Conservation (phyloP, 805 yeast genomes). For the Lachancea sp. region DNA sequence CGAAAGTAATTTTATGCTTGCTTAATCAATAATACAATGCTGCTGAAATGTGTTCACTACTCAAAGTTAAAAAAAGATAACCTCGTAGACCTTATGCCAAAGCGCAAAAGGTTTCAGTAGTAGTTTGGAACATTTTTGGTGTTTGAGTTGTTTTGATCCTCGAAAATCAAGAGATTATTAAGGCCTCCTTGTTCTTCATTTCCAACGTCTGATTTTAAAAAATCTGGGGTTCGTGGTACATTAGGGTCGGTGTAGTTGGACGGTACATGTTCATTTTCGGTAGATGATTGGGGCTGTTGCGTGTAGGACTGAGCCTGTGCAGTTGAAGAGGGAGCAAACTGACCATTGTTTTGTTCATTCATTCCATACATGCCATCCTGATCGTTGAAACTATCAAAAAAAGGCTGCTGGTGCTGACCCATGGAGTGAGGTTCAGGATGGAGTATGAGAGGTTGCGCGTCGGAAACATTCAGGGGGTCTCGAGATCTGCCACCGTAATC, state of each 20-base stretch:
- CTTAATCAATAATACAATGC: constrained; percentile 4
- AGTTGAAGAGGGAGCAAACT: constrained; percentile 3
- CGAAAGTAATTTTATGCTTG: background rate
- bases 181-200: constrained; percentile 9
- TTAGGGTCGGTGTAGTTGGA: constrained; percentile 7
- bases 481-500: constrained; percentile 34
- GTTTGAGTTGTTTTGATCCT: constrained; percentile 4
- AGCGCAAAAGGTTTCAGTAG: constrained; percentile 1
- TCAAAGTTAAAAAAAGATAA: background rate
- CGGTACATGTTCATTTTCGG: constrained; percentile 7
- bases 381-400: constrained; percentile 7
- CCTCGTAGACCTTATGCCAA: background rate
- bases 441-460: constrained; percentile 5
- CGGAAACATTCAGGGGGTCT: constrained; percentile 2
- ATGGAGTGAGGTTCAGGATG: constrained; percentile 9
- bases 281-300: background rate
- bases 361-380: constrained; percentile 9
- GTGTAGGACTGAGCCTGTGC: constrained; percentile 4
- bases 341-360: constrained; percentile 4
- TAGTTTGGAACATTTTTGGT: constrained; percentile 7
- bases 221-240: constrained; percentile 22
- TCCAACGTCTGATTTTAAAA: constrained; percentile 16
- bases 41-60: background rate
- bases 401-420: constrained; percentile 5
- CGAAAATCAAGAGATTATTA: constrained; percentile 6